Conservation (phyloP, 345 rosid genomes). For the Physaria fendleri region DNA sequence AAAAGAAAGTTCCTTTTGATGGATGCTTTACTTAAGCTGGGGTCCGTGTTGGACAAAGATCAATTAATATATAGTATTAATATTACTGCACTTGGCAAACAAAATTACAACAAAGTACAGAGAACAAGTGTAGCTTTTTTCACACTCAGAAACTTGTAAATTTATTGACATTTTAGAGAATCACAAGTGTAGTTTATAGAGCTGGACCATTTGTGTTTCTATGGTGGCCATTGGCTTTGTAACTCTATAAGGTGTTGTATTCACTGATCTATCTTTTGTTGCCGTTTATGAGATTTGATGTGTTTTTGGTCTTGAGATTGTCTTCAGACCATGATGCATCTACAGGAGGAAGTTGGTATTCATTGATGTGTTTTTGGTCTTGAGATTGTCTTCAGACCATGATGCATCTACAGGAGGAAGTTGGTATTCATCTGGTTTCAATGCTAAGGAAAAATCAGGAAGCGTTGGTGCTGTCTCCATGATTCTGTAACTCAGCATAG, state of each 20-base stretch:
- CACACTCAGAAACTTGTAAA: constrained; percentile 9
- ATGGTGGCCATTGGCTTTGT: constrained; percentile 13
- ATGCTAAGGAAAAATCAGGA: constrained; percentile 85
- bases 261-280: constrained; percentile 24
- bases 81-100: neutral
- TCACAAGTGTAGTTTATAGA: constrained; percentile 13
- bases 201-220: constrained; percentile 20
- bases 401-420: constrained; percentile 55
- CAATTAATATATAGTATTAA: no score
- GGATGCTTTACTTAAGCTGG: constrained; percentile 16
- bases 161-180: constrained; percentile 22
- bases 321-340: constrained; percentile 47
- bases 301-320: constrained; percentile 3
- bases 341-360: constrained; percentile 57
- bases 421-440: constrained; percentile 85
- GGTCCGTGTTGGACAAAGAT: constrained; percentile 8
- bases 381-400: constrained; percentile 36
- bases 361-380: constrained; percentile 8
- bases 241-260: constrained; percentile 23
- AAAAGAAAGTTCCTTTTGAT: constrained; percentile 3
- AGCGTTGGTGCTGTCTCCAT: constrained; percentile 91
- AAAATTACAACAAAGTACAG: constrained; percentile 2
- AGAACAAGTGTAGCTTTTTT: constrained; percentile 2
- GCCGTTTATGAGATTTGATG: constrained; percentile 8
- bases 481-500: constrained; percentile 38